Base-by-base conservation (phyloP, 345 rosid species). In the Camelina hispida region DNA sequence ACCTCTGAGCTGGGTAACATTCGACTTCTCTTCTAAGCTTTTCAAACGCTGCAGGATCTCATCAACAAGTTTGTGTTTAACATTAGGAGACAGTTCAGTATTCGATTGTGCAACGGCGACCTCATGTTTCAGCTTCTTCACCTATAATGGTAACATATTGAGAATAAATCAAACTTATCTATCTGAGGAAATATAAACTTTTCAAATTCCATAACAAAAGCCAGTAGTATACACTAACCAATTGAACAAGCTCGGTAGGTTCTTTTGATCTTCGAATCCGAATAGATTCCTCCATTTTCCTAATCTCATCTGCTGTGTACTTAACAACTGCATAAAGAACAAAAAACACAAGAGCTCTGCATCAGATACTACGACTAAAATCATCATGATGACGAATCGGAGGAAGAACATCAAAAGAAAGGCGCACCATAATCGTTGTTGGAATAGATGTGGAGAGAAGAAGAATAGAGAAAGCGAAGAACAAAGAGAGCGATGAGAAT, bases 401-500 rank as follows among this genome's bases (percentile, higher is more conserved):
- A n/a, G 12, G 6, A 50, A 22, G 35, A 32, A 32, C 0, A 32
- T n/a, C 0, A 40, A 28, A n/a, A 4, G 1, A 18, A 9, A 1
- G 14, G 72, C 4, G 6, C 53, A 86, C 91, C 85, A 38, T 79
- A 51, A 56, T 86, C 87, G 59, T 62, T 58, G 55, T 71, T 77
- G 74, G 96, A 78, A 85, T 85, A 85, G 73, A 91, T 46, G 68
- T 91, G 86, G 74, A 92, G 90, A 66, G 97, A 93, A 65, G 96
- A 93, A 14, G 81, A 76, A 77, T 96, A 96, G 68, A 93, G 86
- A 80, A 89, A 88, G 61, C 89, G 91, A 68, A 96, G 91, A 78
- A 93, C 93, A 79, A 78, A 93, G 68, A 96, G 98, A 73, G 98
- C 98, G 43, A 93, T 82, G 76, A 93, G 79, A 84, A 93, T 96